A percentile compares a stretch with the other conserved stretches of the same genome.
phyloP scores from a whole-genome alignment of 2,329 filamentous ascomycete genomes.

The Aspergillus fumigatus region DNA sequence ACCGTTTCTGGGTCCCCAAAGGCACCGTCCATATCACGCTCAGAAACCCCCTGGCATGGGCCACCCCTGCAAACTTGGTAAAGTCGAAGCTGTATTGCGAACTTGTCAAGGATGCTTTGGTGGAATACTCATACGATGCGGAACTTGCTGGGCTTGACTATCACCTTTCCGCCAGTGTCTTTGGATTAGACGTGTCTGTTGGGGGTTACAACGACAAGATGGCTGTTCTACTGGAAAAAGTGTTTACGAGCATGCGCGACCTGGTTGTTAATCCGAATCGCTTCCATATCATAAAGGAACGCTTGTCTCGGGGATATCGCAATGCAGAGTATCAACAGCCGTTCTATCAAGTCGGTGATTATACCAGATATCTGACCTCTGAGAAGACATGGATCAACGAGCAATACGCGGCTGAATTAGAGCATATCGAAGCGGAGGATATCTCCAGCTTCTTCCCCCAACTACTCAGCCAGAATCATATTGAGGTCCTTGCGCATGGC shows the following conservation, averaged over 20 bases:
- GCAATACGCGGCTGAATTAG: conserved; percentile 72
- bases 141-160: conserved; percentile 88
- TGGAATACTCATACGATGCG: conserved; percentile 93
- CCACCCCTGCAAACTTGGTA: conserved; percentile 72
- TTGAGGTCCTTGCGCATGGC: conserved; percentile 84
- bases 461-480: conserved; percentile 74
- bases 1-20: conserved; percentile 97
- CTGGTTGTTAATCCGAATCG: conserved; percentile 79
- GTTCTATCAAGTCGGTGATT: conserved; percentile 82
- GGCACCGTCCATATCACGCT: conserved; percentile 79
- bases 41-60: conserved; percentile 71
- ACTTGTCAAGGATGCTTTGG: conserved; percentile 79
- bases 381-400: conserved; percentile 76
- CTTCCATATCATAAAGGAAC: conserved; percentile 88
- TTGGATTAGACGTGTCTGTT: conserved; percentile 72
- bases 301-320: conserved; percentile 67
- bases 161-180: conserved; percentile 65
- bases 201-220: conserved; percentile 97
- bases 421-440: conserved; percentile 67
- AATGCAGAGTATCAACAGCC: conserved; percentile 88
- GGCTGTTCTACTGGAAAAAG: conserved; percentile 81
- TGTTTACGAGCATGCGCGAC: conserved; percentile 77
- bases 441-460: conserved; percentile 75
- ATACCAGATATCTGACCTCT: conserved; percentile 71
- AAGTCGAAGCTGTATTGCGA: conserved; percentile 78